A percentile compares a stretch with the other conserved stretches of the same genome.
phyloP scores from a whole-genome alignment of 1,139 yeast genomes.

The Waltiozyma sp. region DNA sequence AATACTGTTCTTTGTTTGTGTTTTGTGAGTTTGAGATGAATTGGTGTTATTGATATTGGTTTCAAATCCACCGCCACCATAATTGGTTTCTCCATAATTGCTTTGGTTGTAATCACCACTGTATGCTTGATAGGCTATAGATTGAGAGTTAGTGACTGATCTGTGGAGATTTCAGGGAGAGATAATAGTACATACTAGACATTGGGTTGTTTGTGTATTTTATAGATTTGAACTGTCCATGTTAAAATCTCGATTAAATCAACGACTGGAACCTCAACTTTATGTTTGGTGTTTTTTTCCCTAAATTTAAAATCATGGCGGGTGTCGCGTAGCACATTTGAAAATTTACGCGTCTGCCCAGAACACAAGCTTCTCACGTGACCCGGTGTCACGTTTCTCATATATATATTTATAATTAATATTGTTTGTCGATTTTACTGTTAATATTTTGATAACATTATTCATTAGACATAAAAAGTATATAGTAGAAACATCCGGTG shows the following conservation, averaged over 20 bases:
- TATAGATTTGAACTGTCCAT: no score
- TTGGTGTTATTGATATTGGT: constrained; percentile 3
- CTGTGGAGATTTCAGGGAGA: neutral
- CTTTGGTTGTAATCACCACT: constrained; percentile 14
- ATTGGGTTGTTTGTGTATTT: neutral
- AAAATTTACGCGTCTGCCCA: no score
- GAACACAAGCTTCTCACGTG: no score
- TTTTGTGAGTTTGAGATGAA: constrained; percentile 13
- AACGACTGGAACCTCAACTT: no score
- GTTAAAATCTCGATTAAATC: no score
- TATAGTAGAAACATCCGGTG: no score
- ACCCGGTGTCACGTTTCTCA: no score
- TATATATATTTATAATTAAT: no score
- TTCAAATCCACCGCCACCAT: constrained; percentile 20
- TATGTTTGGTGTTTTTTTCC: no score
- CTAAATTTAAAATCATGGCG: no score
- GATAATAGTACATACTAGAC: neutral
- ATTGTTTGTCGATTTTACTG: no score
- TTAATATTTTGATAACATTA: neutral
- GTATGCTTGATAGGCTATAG: constrained; percentile 17
- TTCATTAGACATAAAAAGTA: neutral
- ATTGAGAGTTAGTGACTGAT: neutral
- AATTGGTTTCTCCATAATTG: constrained; percentile 7
- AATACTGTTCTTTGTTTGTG: constrained; percentile 26
- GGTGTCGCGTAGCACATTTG: no score